phyloP scores from a whole-genome alignment of 2,329 filamentous ascomycete genomes.

The Sporothrix curviconia region DNA sequence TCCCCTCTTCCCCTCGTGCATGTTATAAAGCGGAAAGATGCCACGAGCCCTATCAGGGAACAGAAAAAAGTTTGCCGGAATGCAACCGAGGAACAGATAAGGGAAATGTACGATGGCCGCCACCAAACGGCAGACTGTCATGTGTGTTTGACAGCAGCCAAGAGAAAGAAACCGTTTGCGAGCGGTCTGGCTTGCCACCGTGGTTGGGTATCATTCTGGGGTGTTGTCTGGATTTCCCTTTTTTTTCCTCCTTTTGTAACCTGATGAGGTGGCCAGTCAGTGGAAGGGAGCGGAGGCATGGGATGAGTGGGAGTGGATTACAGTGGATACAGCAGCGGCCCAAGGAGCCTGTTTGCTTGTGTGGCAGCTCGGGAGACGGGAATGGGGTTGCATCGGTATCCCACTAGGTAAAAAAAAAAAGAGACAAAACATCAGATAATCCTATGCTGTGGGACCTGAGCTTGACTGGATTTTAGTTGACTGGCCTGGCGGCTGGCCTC shows the following conservation, averaged over 20 bases:
- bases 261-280: not conserved
- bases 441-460: slow-evolving; percentile 1
- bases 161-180: too few species aligned
- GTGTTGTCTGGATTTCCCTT: too few species aligned
- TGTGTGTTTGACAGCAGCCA: not conserved
- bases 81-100: not conserved
- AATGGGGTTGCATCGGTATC: slow-evolving; percentile 7
- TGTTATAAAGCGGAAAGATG: too few species aligned
- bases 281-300: too few species aligned
- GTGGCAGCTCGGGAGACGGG: slow-evolving; percentile 8
- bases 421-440: too few species aligned
- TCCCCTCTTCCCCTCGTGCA: too few species aligned
- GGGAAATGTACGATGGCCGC: not conserved
- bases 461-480: not conserved
- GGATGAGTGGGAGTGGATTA: too few species aligned
- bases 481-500: not conserved
- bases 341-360: too few species aligned
- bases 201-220: not conserved
- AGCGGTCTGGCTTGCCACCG: too few species aligned
- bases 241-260: too few species aligned
- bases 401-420: too few species aligned
- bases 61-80: not conserved
- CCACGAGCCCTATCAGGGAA: not conserved
- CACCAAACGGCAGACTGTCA: not conserved
- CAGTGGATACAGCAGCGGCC: not conserved